Conservation (phyloP, 139 green algal genomes). For the Chlamydomonas urium region DNA sequence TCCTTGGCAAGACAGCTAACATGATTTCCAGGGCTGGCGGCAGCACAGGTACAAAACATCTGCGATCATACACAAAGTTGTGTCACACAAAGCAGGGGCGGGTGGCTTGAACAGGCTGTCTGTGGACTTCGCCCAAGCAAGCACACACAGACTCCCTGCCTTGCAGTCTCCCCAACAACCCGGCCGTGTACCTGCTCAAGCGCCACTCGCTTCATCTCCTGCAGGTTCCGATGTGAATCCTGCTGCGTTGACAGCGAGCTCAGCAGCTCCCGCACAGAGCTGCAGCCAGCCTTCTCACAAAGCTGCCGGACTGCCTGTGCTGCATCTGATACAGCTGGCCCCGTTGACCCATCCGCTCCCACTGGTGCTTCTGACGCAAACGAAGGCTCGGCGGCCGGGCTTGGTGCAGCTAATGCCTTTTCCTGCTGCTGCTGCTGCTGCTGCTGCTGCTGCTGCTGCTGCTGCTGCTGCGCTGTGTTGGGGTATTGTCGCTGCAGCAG, state of each 20-base stretch:
- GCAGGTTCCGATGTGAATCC: neutral
- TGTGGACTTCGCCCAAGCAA: neutral
- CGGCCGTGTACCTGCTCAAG: neutral
- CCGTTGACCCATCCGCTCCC: neutral
- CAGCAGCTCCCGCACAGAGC: neutral
- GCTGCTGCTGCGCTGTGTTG: neutral
- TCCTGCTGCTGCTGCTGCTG: neutral
- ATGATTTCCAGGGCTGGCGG: neutral
- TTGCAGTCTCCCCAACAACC: neutral
- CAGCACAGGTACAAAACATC: neutral
- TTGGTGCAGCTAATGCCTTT: neutral
- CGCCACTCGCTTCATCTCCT: constrained; percentile 1
- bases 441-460: neutral
- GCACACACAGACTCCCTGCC: neutral
- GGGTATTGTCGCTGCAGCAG: constrained; percentile 27
- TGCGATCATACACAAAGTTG: neutral
- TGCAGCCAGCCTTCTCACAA: neutral
- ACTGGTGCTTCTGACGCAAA: neutral
- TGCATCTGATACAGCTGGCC: neutral
- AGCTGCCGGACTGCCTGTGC: neutral
- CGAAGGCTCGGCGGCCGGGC: neutral
- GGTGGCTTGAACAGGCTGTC: neutral
- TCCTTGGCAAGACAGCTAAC: neutral
- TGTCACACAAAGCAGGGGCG: neutral
- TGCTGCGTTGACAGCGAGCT: neutral